Evolutionary conservation across 441 rosid genomes (phyloP), one percentile per base, ranked within the genome.

Genomic region (Mallotus repandus): DNA sequence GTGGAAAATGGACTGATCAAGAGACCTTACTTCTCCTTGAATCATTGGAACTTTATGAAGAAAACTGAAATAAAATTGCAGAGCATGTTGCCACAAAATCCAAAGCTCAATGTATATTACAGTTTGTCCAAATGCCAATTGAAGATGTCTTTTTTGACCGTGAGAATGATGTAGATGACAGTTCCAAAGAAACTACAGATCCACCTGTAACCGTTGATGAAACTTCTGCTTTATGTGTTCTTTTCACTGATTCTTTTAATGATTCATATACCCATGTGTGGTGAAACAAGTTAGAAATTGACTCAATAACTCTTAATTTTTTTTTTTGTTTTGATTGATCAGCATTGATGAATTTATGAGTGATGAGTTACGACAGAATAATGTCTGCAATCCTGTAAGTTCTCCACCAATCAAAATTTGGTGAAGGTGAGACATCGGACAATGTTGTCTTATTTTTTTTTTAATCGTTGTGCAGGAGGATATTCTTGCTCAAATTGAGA

Each of bases 1-100:
- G 97, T 70, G 98, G 97, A 78, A 93, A 87, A 76, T 96, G 99
- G 99, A 93, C 98, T 57, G 99, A 96, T 87, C 98, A 96, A 85
- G 98, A 96, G 88, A 96, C 97, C 74, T 94, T 96, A 68, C 97
- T 96, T 66, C 97, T 96, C 62, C 98, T 96, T 63, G 99, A 96
- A 84, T 98, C 97, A 66, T 71, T 96, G 73, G 99, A 96, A 80
- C 91, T 96, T 72, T 96, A 83, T 86, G 89, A 87, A 83, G 98
- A 96, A 76, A 93, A 93, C 78, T 96, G 97, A 96, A 91, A 82
- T 78, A 97, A 93, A 85, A 96, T 96, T 82, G 99, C 98, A 49
- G 99, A 96, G 81, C 99, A 96, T 84, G 99, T 96, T 80, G 98
- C 97, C 66, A 93, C 99, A 7, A 93, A 96, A 82, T 88, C 98